phyloP scores from a whole-genome alignment of 129 eudicot species.

The Silybum marianum region DNA sequence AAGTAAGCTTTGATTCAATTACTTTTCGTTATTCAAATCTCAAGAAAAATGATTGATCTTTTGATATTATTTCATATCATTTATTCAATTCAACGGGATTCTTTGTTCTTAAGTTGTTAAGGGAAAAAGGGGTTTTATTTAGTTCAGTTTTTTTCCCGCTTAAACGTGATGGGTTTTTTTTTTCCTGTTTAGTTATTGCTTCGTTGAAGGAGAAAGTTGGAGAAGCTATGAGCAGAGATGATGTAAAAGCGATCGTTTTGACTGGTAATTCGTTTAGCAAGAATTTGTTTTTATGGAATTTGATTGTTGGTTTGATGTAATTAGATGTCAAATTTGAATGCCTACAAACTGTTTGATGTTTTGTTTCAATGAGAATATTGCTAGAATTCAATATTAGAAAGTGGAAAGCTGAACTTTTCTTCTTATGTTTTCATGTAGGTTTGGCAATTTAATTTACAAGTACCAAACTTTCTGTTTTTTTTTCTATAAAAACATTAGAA shows the following conservation, averaged over 20 bases:
- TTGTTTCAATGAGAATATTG: slow-evolving; percentile 25
- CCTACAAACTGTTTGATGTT: slow-evolving; percentile 24
- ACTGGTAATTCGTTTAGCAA: slow-evolving; percentile 45
- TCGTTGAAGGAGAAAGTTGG: slow-evolving; percentile 63
- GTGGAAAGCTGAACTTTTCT: slow-evolving; percentile 1
- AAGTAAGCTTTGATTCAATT: slow-evolving; percentile 40
- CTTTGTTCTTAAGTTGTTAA: background rate
- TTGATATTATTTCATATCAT: background rate
- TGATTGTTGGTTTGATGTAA: slow-evolving; percentile 15
- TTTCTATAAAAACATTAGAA: background rate
- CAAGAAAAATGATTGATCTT: background rate
- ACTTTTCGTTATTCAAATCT: background rate
- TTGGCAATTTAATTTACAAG: background rate
- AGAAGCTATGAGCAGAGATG: slow-evolving; percentile 79
- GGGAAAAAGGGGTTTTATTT: background rate
- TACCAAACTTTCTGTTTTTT: background rate
- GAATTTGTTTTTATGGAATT: background rate
- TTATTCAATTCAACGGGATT: slow-evolving; percentile 6
- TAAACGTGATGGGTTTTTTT: background rate
- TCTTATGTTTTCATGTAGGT: background rate
- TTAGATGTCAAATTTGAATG: background rate
- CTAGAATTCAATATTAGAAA: background rate
- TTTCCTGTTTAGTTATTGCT: slow-evolving; percentile 55
- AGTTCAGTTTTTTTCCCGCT: background rate
- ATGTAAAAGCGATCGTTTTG: slow-evolving; percentile 83